Conservation (phyloP, 1,284 basidiomycete species). For the Rhodotorula sp. region DNA sequence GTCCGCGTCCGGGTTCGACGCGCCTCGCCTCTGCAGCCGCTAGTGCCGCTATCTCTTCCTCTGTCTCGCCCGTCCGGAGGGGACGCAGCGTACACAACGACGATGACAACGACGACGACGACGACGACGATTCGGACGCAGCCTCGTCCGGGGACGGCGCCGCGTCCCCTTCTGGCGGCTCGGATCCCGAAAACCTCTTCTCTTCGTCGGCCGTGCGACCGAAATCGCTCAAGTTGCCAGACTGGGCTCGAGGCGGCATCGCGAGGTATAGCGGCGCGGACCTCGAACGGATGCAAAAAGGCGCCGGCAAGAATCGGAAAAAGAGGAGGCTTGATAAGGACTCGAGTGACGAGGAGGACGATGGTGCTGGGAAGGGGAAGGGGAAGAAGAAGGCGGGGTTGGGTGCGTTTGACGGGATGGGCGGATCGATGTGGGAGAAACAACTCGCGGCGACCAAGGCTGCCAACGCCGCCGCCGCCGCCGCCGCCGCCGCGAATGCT, state of each 20-base stretch:
- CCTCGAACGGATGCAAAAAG: background rate
- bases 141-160: background rate
- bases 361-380: background rate
- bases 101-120: too few species aligned
- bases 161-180: background rate
- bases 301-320: constrained; percentile 7
- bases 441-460: background rate
- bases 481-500: background rate
- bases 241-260: constrained; percentile 2
- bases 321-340: background rate
- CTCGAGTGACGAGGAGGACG: background rate
- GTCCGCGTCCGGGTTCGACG: too few species aligned
- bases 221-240: constrained; percentile 3
- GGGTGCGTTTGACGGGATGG: constrained; percentile 1
- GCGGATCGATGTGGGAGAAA: background rate
- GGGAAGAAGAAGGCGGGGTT: background rate
- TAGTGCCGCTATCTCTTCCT: too few species aligned
- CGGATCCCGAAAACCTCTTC: background rate
- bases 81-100: too few species aligned
- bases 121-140: background rate
- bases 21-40: too few species aligned
- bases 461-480: background rate
- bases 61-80: too few species aligned
- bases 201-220: background rate
- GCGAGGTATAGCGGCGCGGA: constrained; percentile 15